phyloP scores from a whole-genome alignment of 2,329 filamentous ascomycete species.

The Neonectria punicea region DNA sequence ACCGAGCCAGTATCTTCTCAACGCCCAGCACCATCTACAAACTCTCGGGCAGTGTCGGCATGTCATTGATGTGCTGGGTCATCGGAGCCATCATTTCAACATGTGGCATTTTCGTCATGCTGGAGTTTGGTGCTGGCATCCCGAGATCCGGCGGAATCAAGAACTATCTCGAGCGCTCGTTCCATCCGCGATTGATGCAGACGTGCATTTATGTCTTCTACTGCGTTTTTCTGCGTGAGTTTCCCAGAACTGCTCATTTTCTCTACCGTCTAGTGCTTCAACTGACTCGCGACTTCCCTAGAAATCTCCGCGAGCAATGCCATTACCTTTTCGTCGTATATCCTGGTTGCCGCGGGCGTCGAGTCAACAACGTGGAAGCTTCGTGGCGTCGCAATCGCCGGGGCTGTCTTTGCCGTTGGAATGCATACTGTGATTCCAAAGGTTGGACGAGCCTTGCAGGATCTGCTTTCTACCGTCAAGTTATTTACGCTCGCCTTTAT shows the following conservation, averaged over 20 bases:
- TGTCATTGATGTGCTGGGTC: conserved; percentile 40
- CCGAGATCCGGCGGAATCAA: conserved; percentile 39
- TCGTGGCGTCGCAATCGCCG: conserved; percentile 16
- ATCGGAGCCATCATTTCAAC: conserved; percentile 37
- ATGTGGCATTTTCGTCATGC: conserved; percentile 36
- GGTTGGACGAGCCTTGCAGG: conserved; percentile 17
- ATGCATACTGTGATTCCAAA: conserved; percentile 13
- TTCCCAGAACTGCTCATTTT: too few species aligned
- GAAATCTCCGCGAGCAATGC: conserved; percentile 24
- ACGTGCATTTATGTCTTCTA: conserved; percentile 39
- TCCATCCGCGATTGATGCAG: conserved; percentile 33
- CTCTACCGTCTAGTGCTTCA: background rate
- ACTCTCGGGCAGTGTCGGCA: conserved; percentile 36
- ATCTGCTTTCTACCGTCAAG: conserved; percentile 19
- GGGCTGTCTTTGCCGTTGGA: conserved; percentile 11
- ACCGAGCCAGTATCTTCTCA: conserved; percentile 35
- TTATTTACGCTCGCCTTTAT: conserved; percentile 26
- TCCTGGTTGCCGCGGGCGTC: conserved; percentile 14
- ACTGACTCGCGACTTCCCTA: background rate
- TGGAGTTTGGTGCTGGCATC: conserved; percentile 39
- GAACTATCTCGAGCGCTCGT: conserved; percentile 40
- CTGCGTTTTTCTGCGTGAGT: conserved; percentile 34
- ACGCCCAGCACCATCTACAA: conserved; percentile 37
- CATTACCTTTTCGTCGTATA: conserved; percentile 25
- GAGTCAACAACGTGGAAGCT: conserved; percentile 24